Percentiles rank a stretch among this genome's conserved stretches.
Conservation (phyloP, 2,329 filamentous ascomycete species). For the Didymosphaeria variabile region DNA sequence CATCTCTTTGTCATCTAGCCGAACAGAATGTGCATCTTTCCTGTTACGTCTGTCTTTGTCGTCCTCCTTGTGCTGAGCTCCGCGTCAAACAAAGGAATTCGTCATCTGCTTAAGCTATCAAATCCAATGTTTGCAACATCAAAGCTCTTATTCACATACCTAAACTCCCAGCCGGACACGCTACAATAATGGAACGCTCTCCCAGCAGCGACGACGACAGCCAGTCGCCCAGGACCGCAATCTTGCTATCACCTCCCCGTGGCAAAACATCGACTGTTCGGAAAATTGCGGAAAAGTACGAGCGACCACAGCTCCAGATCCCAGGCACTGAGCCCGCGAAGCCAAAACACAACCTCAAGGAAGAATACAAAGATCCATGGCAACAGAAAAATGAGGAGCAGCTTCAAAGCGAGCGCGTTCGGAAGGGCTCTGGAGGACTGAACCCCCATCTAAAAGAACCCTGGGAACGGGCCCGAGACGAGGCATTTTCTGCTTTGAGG, state of each 20-base stretch:
- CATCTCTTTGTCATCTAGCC: not conserved
- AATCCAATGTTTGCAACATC: not conserved
- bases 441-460: not conserved
- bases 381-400: not conserved
- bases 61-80: not conserved
- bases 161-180: not conserved
- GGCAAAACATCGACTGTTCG: not conserved
- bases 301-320: not conserved
- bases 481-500: not conserved
- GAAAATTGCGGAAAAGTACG: not conserved
- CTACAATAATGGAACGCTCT: not conserved
- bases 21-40: not conserved
- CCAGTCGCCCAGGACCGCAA: not conserved
- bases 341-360: not conserved
- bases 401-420: not conserved
- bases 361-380: conserved; percentile 2
- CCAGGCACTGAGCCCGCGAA: not conserved
- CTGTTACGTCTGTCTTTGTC: not conserved
- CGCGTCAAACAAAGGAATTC: not conserved
- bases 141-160: not conserved
- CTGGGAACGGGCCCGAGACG: not conserved
- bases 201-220: not conserved
- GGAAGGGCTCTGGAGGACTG: not conserved
- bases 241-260: not conserved
- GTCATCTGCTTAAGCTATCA: not conserved